A percentile compares a stretch with the other conserved stretches of the same genome.
phyloP scores from a whole-genome alignment of 352 stramenopile genomes.

The Globisporangium iwayamae region DNA sequence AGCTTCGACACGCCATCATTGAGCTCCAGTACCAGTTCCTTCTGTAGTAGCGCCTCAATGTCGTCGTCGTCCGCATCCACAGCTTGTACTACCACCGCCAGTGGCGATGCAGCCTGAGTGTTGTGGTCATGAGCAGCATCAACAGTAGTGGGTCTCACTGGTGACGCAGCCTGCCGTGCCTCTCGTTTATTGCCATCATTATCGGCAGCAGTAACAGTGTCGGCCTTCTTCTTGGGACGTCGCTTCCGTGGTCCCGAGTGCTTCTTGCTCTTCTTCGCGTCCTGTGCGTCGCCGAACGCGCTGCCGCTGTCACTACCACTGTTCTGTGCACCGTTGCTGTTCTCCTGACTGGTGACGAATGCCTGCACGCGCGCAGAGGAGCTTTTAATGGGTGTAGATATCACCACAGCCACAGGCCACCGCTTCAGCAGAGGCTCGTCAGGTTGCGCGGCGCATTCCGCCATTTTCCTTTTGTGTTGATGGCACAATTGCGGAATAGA shows the following conservation, averaged over 20 bases:
- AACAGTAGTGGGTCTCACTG: neutral
- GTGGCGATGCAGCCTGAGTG: neutral
- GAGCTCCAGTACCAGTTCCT: slow-evolving; percentile 2
- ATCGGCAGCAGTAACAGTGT: neutral
- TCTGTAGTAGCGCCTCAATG: slow-evolving; percentile 13
- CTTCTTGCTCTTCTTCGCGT: slow-evolving; percentile 25
- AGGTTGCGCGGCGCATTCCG: neutral
- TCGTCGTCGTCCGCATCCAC: neutral
- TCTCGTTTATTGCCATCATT: neutral
- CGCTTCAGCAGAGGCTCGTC: neutral
- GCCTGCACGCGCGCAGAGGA: neutral
- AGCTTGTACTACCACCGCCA: neutral
- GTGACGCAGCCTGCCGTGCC: neutral
- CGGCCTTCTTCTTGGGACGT: slow-evolving; percentile 57
- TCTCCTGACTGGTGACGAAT: neutral
- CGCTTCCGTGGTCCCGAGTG: slow-evolving; percentile 61
- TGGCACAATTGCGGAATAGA: neutral
- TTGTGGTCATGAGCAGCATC: neutral
- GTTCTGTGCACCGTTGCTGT: neutral
- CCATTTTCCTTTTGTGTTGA: slow-evolving; percentile 1
- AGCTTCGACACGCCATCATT: neutral
- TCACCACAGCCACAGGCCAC: neutral
- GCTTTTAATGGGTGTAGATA: neutral
- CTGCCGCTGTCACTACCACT: neutral
- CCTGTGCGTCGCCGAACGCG: neutral